Evolutionary conservation across 805 yeast species (phyloP), one percentile per base, ranked within the genome.

Genomic region (Myxozyma sirexii): DNA sequence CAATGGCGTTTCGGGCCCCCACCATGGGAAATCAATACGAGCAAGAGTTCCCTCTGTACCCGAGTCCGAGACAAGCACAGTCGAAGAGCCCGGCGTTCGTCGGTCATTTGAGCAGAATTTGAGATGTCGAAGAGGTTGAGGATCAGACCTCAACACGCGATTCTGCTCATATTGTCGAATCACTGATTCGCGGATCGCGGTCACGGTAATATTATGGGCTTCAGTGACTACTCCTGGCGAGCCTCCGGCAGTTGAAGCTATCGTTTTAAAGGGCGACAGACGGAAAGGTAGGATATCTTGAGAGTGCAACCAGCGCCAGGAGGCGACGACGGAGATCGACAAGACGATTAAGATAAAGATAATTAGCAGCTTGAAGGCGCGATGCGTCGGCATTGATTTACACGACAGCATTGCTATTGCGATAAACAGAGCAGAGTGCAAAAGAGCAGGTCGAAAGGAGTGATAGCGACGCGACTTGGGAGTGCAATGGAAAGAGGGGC

Each of bases 11-110:
- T 24, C 23, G 26, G 29, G 26, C 8, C 39, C 31, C 13, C 10
- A 19, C n/a, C 26, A 54, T 19, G 48, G 39, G 27, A 48, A 55
- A 15, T 21, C 23, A 12, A 48, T 15, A 21, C 59, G 53, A 4
- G 59, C 59, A 13, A 55, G 17, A 3, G 59, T 55, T 19, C 59
- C 59, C 27, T 55, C 59, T 10, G 50, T 21, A 3, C 60, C 56
- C 13, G 42, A 51, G 4, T 49, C 46, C 3, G 60, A 56, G 13
- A 26, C 15, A 24, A 56, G 24, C 15, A 56, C 17, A 24, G 27
- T 50, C 2, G 54, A 29, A 23, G 54, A 33, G 17, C 44, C 37
- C 33, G 13, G 26, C 21, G 29, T 24, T 17, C 31, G 48, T 10
- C 19, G 19, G 10, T 49, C 50, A 35, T 53, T 21, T 31, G 45